Evolutionary conservation across 129 eudicot species (phyloP), one percentile per base, ranked within the genome.

Genomic region (Artemisia annua): DNA sequence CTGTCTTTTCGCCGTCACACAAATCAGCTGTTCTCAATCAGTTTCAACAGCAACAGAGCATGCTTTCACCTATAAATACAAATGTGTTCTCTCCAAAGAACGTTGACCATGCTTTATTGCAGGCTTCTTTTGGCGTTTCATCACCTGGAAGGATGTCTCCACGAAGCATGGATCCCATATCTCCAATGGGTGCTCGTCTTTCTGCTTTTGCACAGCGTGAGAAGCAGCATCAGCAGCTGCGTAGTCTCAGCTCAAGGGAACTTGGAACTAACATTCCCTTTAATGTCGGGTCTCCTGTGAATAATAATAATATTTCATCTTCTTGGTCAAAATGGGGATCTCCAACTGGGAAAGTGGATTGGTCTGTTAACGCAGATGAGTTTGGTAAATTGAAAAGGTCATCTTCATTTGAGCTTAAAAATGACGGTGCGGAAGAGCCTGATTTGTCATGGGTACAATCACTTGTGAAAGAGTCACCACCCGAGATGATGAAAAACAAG

Each of bases 401-500:
- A 20, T 75, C 86, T 14, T 85, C 97, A 8, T 76, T 75, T 52
- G 94, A 84, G 66, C 72, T 60, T 1, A 73, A 74, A 3, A 77
- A 76, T 66, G 80, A 84, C 43, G 78, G 81, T 13, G 87, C 85
- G 7, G 95, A 89, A 46, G 98, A 89, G 79, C 98, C 98, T 7
- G 98, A 93, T 57, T 65, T 93, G 12, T 93, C 98, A 12, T 89
- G 98, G 98, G 98, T 93, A 53, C 98, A 87, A 73, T 87, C 96
- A 10, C 89, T 93, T 69, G 96, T 89, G 66, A 93, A 89, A 73
- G 98, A 93, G 84, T 85, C 98, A 55, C 94, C 96, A 77, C 87
- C 92, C 18, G 96, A 89, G 87, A 87, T 85, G 89, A 85, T 85
- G 87, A 89, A 74, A 72, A 88, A 87, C 74, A 90, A 84, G 82